Conservation (phyloP, 768 basidiomycete genomes). For the Solioccasus polychromus region DNA sequence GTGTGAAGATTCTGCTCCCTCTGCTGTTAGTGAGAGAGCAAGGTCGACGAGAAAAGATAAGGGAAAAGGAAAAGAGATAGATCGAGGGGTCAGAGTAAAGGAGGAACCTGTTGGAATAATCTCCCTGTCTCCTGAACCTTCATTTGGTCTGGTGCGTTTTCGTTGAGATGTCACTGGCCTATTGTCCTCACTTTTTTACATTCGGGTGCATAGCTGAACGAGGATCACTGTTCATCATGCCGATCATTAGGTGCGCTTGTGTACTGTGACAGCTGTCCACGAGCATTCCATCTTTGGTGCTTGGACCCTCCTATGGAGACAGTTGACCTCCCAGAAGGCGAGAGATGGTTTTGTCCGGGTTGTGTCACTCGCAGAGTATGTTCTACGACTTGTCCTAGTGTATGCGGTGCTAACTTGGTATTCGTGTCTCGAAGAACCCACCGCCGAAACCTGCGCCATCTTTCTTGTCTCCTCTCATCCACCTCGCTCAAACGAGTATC, state of each 20-base stretch:
- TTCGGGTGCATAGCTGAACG: conserved; percentile 46
- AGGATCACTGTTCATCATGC: conserved; percentile 85
- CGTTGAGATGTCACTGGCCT: conserved; percentile 4
- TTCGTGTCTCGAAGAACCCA: conserved; percentile 50
- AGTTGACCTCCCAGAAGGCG: conserved; percentile 79
- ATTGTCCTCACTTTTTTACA: conserved; percentile 15
- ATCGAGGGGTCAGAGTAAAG: conserved; percentile 38
- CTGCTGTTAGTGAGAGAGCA: conserved; percentile 23
- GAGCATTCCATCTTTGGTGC: conserved; percentile 95
- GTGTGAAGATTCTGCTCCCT: conserved; percentile 24
- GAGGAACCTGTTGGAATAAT: conserved; percentile 40
- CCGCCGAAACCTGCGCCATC: conserved; percentile 60
- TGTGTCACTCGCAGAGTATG: conserved; percentile 67
- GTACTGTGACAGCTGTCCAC: conserved; percentile 96
- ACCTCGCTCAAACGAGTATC: conserved; percentile 62
- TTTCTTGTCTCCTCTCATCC: conserved; percentile 70
- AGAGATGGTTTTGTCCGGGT: conserved; percentile 76
- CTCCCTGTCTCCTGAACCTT: conserved; percentile 37
- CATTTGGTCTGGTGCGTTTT: conserved; percentile 36
- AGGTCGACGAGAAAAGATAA: conserved; percentile 39
- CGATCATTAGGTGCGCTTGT: conserved; percentile 80
- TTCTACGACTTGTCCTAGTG: conserved; percentile 1
- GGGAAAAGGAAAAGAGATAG: conserved; percentile 47
- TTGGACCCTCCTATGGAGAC: conserved; percentile 92
- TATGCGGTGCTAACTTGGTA: conserved; percentile 16